These are phyloP conservation scores for Xanthoconium separans DNA, from an alignment of 1,284 basidiomycete species.

Conservation along the genomic window DNA sequence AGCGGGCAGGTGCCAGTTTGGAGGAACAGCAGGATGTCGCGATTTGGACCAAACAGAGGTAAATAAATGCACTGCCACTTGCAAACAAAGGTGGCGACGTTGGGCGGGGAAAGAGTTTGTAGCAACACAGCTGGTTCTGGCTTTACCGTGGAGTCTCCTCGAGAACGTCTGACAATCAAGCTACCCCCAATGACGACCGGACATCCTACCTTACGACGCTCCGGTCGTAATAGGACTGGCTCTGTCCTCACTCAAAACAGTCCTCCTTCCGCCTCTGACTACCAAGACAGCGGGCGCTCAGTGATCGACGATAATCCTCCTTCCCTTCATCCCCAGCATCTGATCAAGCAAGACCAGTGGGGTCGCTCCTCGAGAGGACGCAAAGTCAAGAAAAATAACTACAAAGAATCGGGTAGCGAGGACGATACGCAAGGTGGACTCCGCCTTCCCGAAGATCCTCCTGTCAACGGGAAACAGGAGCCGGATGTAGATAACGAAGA, in stretches of 20 bases:
- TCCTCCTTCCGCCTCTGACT: constrained; percentile 63
- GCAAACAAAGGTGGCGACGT: constrained; percentile 33
- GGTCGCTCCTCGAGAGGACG: constrained; percentile 45
- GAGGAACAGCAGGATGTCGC: constrained; percentile 18
- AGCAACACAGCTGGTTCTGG: constrained; percentile 13
- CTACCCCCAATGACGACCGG: constrained; percentile 32
- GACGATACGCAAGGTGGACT: constrained; percentile 30
- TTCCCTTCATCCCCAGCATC: constrained; percentile 27
- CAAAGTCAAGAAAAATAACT: constrained; percentile 42
- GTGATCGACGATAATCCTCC: constrained; percentile 38
- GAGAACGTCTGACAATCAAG: constrained; percentile 29
- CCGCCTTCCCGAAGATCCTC: constrained; percentile 3
- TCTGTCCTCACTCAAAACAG: constrained; percentile 30
- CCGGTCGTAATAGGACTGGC: constrained; percentile 33
- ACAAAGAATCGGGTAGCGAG: constrained; percentile 53
- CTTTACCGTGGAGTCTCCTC: constrained; percentile 19
- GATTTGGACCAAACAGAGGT: constrained; percentile 24
- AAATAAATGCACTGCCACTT: constrained; percentile 32
- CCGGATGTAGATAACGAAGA: constrained; percentile 21
- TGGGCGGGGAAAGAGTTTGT: constrained; percentile 10
- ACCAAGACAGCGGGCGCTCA: constrained; percentile 58
- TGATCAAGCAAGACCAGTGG: constrained; percentile 33
- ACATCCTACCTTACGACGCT: constrained; percentile 38
- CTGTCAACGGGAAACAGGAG: constrained; percentile 33
- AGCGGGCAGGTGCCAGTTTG: constrained; percentile 24